Percentiles rank a stretch among this genome's conserved stretches.
These are phyloP conservation scores for Suillus weaverae DNA, from an alignment of 768 basidiomycete species.

Conservation along the genomic window DNA sequence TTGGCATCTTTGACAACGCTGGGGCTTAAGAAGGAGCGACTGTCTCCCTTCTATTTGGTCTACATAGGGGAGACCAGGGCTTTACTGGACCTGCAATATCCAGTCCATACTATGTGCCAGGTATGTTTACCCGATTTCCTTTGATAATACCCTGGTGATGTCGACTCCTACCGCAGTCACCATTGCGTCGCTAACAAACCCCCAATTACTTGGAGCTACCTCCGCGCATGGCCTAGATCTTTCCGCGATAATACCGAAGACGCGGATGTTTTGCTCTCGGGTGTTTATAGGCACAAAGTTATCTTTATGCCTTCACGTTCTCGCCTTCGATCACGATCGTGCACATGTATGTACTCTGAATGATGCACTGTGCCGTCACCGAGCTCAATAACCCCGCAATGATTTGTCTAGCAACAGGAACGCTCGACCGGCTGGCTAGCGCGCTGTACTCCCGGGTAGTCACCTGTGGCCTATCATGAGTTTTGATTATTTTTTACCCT, in stretches of 20 bases:
- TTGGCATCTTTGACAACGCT: background rate
- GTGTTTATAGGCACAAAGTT: background rate
- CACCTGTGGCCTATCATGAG: background rate
- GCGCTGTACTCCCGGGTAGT: background rate
- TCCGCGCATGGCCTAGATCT: background rate
- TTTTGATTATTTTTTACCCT: background rate
- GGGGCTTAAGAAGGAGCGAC: background rate
- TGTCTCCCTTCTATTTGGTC: background rate
- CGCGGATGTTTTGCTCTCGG: background rate
- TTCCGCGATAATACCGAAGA: background rate
- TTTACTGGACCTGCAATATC: background rate
- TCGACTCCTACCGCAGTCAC: background rate
- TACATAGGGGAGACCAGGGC: background rate
- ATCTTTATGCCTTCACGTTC: background rate
- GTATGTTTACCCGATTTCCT: background rate
- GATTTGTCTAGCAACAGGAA: constrained; percentile 1
- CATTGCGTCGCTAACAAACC: background rate
- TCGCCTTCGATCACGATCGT: background rate
- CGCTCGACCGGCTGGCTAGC: background rate
- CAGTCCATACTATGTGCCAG: background rate
- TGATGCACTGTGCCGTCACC: background rate
- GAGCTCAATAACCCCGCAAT: background rate
- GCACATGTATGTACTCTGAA: background rate
- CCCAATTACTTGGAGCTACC: background rate
- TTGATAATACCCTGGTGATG: background rate